These are phyloP conservation scores for Penicillium malachiteum DNA, from an alignment of 495 filamentous ascomycete genomes.

Conservation along the genomic window DNA sequence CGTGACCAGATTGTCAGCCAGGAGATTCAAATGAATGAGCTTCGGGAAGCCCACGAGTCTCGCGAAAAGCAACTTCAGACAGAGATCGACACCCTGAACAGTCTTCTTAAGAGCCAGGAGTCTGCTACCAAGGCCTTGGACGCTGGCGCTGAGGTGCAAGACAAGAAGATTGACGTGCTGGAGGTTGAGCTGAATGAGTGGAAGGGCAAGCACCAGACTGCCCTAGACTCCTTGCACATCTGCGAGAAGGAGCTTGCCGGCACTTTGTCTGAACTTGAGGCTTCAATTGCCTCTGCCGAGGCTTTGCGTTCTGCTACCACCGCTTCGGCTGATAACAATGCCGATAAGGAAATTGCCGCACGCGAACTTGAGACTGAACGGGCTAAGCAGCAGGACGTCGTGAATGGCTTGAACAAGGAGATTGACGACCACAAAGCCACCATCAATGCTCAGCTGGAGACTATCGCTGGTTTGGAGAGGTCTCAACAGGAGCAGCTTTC, in stretches of 20 bases:
- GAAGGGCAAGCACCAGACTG: slow-evolving; percentile 70
- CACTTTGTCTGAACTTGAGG: slow-evolving; percentile 71
- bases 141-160: slow-evolving; percentile 49
- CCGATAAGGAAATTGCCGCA: slow-evolving; percentile 46
- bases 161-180: slow-evolving; percentile 67
- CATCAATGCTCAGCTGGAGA: slow-evolving; percentile 60
- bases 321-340: slow-evolving; percentile 27
- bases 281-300: slow-evolving; percentile 45
- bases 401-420: slow-evolving; percentile 66
- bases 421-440: slow-evolving; percentile 77
- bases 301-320: slow-evolving; percentile 46
- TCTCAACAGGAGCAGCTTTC: slow-evolving; percentile 62
- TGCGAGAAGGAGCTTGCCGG: slow-evolving; percentile 71
- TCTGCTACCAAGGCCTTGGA: slow-evolving; percentile 43
- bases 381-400: slow-evolving; percentile 60
- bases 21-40: slow-evolving; percentile 71
- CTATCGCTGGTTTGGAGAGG: slow-evolving; percentile 65
- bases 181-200: slow-evolving; percentile 72
- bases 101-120: slow-evolving; percentile 51
- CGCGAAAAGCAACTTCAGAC: slow-evolving; percentile 71
- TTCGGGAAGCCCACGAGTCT: slow-evolving; percentile 68
- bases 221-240: slow-evolving; percentile 67
- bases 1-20: slow-evolving; percentile 83
- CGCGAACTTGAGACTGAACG: slow-evolving; percentile 53
- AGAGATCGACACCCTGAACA: slow-evolving; percentile 67